Evolutionary conservation across 176 grass and related monocot species (phyloP).

Genomic region (Oryza australiensis): DNA sequence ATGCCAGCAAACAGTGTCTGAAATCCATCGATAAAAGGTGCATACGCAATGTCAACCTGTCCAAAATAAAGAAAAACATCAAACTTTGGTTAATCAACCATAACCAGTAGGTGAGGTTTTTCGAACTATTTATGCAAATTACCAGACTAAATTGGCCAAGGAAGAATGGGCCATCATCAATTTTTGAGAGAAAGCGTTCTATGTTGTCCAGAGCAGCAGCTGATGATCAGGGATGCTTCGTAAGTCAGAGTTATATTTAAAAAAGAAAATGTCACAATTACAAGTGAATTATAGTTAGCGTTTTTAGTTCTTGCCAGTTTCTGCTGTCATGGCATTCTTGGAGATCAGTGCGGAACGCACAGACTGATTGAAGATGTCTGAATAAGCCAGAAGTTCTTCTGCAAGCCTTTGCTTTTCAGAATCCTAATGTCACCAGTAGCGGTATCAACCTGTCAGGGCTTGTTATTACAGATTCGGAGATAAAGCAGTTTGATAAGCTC

Average conservation of each 20-base stretch:
- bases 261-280: slow-evolving; percentile 11
- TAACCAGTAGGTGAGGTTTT: background rate
- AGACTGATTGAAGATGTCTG: slow-evolving; percentile 43
- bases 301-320: slow-evolving; percentile 38
- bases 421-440: slow-evolving; percentile 40
- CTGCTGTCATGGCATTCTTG: slow-evolving; percentile 33
- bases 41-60: slow-evolving; percentile 79
- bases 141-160: slow-evolving; percentile 78
- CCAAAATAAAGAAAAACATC: background rate
- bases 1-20: slow-evolving; percentile 44
- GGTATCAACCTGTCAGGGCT: background rate
- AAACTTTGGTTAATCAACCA: background rate
- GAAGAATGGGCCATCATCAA: slow-evolving; percentile 69
- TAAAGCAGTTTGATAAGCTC: slow-evolving; percentile 19
- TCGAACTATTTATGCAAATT: background rate
- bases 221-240: slow-evolving; percentile 27
- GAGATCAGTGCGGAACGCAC: slow-evolving; percentile 21
- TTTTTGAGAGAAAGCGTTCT: slow-evolving; percentile 57
- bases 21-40: slow-evolving; percentile 62
- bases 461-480: background rate
- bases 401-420: slow-evolving; percentile 50
- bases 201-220: slow-evolving; percentile 64
- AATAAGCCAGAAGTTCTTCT: slow-evolving; percentile 60
- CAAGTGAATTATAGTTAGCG: background rate
- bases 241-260: slow-evolving; percentile 10